These are phyloP conservation scores for Globisporangium middletonii DNA, from an alignment of 352 stramenopile species.

Conservation along the genomic window DNA sequence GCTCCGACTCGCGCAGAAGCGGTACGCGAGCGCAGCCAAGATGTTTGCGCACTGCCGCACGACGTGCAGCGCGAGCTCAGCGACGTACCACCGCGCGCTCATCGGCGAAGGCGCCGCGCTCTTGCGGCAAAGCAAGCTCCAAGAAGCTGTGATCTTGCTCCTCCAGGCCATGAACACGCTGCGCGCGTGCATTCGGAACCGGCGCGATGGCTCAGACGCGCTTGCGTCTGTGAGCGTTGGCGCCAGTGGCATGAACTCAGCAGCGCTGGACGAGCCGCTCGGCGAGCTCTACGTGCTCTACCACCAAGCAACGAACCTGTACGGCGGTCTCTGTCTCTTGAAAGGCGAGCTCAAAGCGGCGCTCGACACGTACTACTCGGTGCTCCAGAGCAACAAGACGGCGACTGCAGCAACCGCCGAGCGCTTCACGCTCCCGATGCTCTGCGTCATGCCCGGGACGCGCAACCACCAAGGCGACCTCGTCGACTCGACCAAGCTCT, in stretches of 20 bases:
- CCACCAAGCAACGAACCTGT: slow-evolving; percentile 36
- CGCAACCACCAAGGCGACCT: slow-evolving; percentile 28
- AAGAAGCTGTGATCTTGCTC: slow-evolving; percentile 30
- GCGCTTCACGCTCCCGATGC: slow-evolving; percentile 28
- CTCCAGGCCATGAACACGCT: slow-evolving; percentile 36
- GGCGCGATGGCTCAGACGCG: neutral
- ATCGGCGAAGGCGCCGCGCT: slow-evolving; percentile 37
- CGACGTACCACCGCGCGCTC: slow-evolving; percentile 35
- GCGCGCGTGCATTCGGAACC: slow-evolving; percentile 15
- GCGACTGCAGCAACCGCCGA: slow-evolving; percentile 3
- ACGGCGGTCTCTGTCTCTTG: slow-evolving; percentile 40
- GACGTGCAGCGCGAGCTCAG: slow-evolving; percentile 16
- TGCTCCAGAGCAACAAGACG: slow-evolving; percentile 14
- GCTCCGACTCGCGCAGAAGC: slow-evolving; percentile 37
- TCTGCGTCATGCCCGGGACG: slow-evolving; percentile 39
- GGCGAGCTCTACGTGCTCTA: slow-evolving; percentile 26
- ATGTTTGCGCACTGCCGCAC: slow-evolving; percentile 40
- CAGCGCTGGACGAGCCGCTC: neutral
- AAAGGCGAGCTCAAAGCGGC: slow-evolving; percentile 42
- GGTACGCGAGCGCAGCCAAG: slow-evolving; percentile 18
- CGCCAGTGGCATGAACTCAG: neutral
- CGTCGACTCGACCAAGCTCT: slow-evolving; percentile 43
- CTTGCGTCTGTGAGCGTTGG: neutral
- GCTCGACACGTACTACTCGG: slow-evolving; percentile 39
- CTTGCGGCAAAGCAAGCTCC: slow-evolving; percentile 33